Evolutionary conservation across 176 grass and related monocot species (phyloP).

Genomic region (Zoysia pacifica): DNA sequence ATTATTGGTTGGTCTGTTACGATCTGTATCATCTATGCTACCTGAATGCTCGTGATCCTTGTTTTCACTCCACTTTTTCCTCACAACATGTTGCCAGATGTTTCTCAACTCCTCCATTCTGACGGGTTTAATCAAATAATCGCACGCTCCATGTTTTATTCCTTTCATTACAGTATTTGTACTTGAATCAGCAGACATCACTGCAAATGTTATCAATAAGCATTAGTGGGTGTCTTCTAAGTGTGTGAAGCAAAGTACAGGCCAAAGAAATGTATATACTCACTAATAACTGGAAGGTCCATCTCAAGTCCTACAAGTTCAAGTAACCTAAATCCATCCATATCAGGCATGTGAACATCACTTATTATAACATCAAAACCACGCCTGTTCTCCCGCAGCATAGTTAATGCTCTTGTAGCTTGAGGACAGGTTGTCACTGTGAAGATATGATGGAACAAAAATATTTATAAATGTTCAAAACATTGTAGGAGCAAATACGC

Average conservation of each 20-base stretch:
- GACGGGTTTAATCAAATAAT: constrained; percentile 94
- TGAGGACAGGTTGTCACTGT: constrained; percentile 87
- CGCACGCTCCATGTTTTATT: constrained; percentile 96
- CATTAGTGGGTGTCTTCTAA: constrained; percentile 28
- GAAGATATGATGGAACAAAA: constrained; percentile 16
- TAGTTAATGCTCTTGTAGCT: constrained; percentile 72
- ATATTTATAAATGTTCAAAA: background rate
- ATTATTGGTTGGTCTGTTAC: constrained; percentile 50
- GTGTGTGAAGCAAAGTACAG: background rate
- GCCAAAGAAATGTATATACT: constrained; percentile 41
- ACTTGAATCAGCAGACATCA: constrained; percentile 98
- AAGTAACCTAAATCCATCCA: constrained; percentile 94
- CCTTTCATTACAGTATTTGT: constrained; percentile 97
- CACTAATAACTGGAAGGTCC: constrained; percentile 99
- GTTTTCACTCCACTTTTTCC: constrained; percentile 76
- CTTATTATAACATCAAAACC: constrained; percentile 95
- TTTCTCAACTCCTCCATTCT: constrained; percentile 97
- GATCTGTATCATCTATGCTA: constrained; percentile 87
- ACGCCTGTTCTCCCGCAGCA: constrained; percentile 86
- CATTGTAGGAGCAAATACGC: background rate
- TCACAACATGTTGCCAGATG: constrained; percentile 98
- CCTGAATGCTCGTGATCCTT: constrained; percentile 87
- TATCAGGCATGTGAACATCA: constrained; percentile 99
- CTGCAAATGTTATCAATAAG: constrained; percentile 52
- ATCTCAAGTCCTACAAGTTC: constrained; percentile 97